phyloP scores from a whole-genome alignment of 768 basidiomycete genomes.

The Lentinula raphanica region DNA sequence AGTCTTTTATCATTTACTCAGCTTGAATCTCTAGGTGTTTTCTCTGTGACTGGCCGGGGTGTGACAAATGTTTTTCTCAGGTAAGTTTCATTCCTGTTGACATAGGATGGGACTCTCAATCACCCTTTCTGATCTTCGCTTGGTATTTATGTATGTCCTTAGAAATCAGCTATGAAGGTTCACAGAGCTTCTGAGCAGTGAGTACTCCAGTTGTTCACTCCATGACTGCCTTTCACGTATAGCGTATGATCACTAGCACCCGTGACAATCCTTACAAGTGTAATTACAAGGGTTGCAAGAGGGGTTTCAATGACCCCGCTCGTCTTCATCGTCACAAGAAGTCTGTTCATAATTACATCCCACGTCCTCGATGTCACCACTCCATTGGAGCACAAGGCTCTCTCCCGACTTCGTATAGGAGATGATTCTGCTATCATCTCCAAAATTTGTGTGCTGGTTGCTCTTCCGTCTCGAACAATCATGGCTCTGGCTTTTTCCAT shows the following conservation, averaged over 20 bases:
- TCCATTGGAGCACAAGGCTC: too few relatives aligned
- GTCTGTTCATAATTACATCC: conserved; percentile 44
- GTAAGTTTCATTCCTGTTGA: conserved; percentile 11
- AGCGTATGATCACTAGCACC: conserved; percentile 42
- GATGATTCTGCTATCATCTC: too few relatives aligned
- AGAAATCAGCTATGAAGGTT: conserved; percentile 55
- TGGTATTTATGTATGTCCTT: too few relatives aligned
- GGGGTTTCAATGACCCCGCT: conserved; percentile 60
- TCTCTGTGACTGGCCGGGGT: conserved; percentile 44
- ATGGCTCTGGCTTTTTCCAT: too few relatives aligned
- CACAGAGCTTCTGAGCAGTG: conserved; percentile 53
- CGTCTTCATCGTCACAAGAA: conserved; percentile 57
- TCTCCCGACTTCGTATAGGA: too few relatives aligned
- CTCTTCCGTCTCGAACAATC: too few relatives aligned
- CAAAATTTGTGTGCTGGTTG: too few relatives aligned
- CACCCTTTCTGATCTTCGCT: neutral
- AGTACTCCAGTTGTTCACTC: conserved; percentile 11
- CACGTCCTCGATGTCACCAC: conserved; percentile 47
- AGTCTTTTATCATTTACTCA: neutral
- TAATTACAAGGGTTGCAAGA: conserved; percentile 40
- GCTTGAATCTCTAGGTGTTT: conserved; percentile 35
- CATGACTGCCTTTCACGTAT: neutral
- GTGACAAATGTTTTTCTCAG: conserved; percentile 48
- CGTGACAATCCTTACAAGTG: conserved; percentile 51
- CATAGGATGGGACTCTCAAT: neutral